Base-by-base conservation (phyloP, 495 filamentous ascomycete species). In the Aspergillus sparsus region DNA sequence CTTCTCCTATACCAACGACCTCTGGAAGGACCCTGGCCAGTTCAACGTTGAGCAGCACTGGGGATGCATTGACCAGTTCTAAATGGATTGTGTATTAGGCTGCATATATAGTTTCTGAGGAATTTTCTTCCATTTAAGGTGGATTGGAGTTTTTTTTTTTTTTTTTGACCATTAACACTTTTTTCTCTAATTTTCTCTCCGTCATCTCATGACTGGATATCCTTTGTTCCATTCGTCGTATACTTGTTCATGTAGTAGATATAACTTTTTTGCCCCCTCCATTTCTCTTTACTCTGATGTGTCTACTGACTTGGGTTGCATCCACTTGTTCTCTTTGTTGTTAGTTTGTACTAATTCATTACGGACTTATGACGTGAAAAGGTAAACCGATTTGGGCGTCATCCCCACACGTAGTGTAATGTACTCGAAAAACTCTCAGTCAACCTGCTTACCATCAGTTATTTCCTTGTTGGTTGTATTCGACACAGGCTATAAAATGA, bases 21-120 rank as follows among this genome's bases (percentile, higher is more conserved):
- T 64, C 60, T 98, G 93, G 93, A 98, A 96, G 86, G 53, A 72
- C 32, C 70, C 80, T 46, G 91, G 89, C 58, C 67, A 71, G 31
- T 90, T 84, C 74, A 73, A 77, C 54, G 91, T 93, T 62, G 93
- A 98, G 89, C 83, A 83, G 70, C 74, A 80, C 79, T 97, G 91
- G 85, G 90, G 91, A 55, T 83, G 82, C 62, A 79, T 77, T 60
- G 53, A 74, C 35, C 70, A 82, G 64, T 88, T 87, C 72, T 77
- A 80, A 74, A 50, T 44, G 37, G 64, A 35, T 61, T 34, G 31
- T 37, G 7, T n/a, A 32, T 34, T 32, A 27, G 62, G 47, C 54
- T 53, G 34, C 57, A 53, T 60, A 62, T 61, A 61, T 66, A 62
- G 57, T 49, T 58, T 56, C 57, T 60, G 56, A 49, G 35, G 37